Evolutionary conservation across 1,284 basidiomycete genomes (phyloP).

Genomic region (Pseudozyma thailandica): DNA sequence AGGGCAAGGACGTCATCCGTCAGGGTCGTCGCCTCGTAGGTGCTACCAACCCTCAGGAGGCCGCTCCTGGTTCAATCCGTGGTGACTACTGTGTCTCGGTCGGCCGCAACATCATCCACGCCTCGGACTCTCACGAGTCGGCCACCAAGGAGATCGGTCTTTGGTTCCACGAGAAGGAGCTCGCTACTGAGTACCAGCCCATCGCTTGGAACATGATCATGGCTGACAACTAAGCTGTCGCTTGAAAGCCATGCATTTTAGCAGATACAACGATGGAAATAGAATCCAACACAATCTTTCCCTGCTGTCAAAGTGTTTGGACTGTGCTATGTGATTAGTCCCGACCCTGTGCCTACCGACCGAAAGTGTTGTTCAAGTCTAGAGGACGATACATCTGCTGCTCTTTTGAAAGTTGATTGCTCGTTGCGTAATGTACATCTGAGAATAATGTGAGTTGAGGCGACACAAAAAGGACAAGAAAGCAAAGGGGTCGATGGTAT

Average conservation of each 20-base stretch:
- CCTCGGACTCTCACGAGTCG: conserved; percentile 70
- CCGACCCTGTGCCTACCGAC: neutral
- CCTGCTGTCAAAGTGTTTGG: too few species aligned
- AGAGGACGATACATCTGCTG: neutral
- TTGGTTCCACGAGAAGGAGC: conserved; percentile 70
- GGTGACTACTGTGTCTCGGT: conserved; percentile 61
- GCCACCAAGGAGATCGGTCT: conserved; percentile 71
- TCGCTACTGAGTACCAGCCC: conserved; percentile 69
- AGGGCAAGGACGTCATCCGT: conserved; percentile 66
- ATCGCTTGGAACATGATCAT: conserved; percentile 64
- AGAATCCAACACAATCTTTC: neutral
- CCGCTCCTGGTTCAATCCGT: conserved; percentile 59
- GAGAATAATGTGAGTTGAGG: conserved; percentile 2
- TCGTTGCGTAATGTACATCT: conserved; percentile 33
- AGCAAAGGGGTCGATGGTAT: conserved; percentile 1
- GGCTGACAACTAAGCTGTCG: conserved; percentile 52
- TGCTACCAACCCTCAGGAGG: conserved; percentile 62
- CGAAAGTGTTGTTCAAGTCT: too few species aligned
- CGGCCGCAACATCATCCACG: conserved; percentile 71
- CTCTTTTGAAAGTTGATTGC: neutral
- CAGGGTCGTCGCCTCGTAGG: conserved; percentile 65
- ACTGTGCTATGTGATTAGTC: neutral
- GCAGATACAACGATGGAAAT: neutral
- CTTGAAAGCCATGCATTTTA: neutral
- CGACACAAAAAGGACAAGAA: conserved; percentile 2